Conservation (phyloP, 2,329 filamentous ascomycete genomes). For the Bipolaris victoriae region DNA sequence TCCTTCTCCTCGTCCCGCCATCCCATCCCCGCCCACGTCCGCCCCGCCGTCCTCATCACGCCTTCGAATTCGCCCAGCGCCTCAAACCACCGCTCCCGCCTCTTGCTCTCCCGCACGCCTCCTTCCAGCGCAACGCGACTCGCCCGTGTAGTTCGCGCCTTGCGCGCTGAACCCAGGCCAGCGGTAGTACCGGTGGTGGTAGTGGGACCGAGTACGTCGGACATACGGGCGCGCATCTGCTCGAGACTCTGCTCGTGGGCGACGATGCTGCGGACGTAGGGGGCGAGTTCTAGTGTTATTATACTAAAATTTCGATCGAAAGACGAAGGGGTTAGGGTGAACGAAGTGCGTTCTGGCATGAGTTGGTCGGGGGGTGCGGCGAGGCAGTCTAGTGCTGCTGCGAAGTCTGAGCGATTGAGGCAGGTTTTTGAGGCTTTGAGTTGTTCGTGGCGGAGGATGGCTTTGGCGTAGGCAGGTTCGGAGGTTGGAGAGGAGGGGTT, state of each 20-base stretch:
- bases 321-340: slow-evolving; percentile 69
- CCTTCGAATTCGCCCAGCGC: slow-evolving; percentile 63
- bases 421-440: slow-evolving; percentile 19
- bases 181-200: too few species aligned
- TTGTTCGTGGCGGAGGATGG: slow-evolving; percentile 40
- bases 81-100: slow-evolving; percentile 75
- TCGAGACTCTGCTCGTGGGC: slow-evolving; percentile 75
- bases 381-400: slow-evolving; percentile 60
- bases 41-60: slow-evolving; percentile 67
- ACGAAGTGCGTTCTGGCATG: slow-evolving; percentile 37
- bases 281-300: slow-evolving; percentile 79
- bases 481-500: slow-evolving; percentile 2
- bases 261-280: slow-evolving; percentile 87
- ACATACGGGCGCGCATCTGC: slow-evolving; percentile 67
- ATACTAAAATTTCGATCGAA: slow-evolving; percentile 74
- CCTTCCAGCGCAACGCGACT: slow-evolving; percentile 80
- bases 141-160: slow-evolving; percentile 68
- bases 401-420: slow-evolving; percentile 51
- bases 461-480: slow-evolving; percentile 29
- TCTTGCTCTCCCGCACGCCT: slow-evolving; percentile 68
- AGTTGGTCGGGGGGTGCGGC: slow-evolving; percentile 46
- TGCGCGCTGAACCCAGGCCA: background rate
- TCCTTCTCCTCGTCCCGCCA: slow-evolving; percentile 14
- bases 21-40: slow-evolving; percentile 49
- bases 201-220: background rate